Evolutionary conservation across 495 filamentous ascomycete genomes (phyloP).

Genomic region (Penicillium silybi): DNA sequence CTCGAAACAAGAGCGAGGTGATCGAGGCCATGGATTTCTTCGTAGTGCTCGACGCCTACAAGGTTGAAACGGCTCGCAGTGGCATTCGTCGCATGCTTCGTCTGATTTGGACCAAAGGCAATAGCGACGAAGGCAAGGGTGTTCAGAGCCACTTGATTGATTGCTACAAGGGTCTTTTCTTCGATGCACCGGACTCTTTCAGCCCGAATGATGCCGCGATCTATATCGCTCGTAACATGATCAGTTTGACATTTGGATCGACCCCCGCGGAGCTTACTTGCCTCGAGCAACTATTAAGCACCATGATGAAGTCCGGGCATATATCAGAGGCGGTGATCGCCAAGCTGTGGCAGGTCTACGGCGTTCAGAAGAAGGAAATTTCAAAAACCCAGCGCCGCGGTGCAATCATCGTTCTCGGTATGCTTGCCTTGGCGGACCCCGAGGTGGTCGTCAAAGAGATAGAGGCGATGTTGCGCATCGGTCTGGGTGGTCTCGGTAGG

Average conservation of each 20-base stretch:
- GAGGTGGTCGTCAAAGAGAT: conserved; percentile 92
- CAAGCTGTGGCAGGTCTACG: conserved; percentile 97
- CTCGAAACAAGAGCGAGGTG: conserved; percentile 95
- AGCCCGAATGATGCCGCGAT: conserved; percentile 87
- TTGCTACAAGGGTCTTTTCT: conserved; percentile 93
- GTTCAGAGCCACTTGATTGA: conserved; percentile 97
- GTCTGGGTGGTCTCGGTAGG: conserved; percentile 74
- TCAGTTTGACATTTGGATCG: conserved; percentile 92
- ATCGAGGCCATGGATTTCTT: conserved; percentile 99
- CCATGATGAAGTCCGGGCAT: conserved; percentile 93
- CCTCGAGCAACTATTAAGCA: conserved; percentile 87
- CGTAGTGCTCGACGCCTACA: conserved; percentile 89
- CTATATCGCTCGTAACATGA: conserved; percentile 97
- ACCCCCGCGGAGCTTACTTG: conserved; percentile 93
- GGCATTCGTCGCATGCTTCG: conserved; percentile 93
- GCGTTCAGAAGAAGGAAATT: conserved; percentile 87
- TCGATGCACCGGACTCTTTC: conserved; percentile 86
- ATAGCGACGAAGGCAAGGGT: conserved; percentile 97
- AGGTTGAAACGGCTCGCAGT: conserved; percentile 80
- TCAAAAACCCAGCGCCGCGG: conserved; percentile 88
- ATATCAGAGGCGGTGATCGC: conserved; percentile 81
- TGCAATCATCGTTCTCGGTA: conserved; percentile 93
- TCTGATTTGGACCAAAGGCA: conserved; percentile 98
- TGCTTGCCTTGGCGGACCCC: conserved; percentile 90
- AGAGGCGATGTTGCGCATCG: conserved; percentile 87